These are phyloP conservation scores for Arthrinium phaeospermum DNA, from an alignment of 2,329 filamentous ascomycete species.

Conservation along the genomic window DNA sequence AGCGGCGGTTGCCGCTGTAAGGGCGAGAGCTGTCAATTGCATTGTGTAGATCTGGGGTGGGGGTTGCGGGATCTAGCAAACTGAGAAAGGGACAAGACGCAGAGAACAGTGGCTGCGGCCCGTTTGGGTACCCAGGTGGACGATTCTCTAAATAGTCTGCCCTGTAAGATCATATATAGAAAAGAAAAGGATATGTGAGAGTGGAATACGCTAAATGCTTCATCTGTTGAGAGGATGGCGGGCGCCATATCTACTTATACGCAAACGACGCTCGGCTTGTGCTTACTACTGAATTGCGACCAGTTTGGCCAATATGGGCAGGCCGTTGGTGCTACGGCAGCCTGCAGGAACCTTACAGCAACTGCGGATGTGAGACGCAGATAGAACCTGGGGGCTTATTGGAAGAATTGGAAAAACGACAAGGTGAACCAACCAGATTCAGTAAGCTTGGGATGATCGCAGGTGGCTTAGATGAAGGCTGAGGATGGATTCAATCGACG, in stretches of 20 bases:
- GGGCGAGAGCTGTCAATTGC: neutral
- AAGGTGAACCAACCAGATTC: neutral
- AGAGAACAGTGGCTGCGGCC: neutral
- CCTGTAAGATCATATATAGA: neutral
- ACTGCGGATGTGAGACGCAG: neutral
- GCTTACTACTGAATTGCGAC: neutral
- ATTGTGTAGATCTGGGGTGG: neutral
- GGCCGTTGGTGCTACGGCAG: neutral
- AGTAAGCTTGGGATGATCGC: neutral
- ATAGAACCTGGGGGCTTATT: neutral
- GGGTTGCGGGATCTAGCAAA: neutral
- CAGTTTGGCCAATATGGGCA: neutral
- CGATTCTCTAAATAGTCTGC: neutral
- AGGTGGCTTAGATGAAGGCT: conserved; percentile 1
- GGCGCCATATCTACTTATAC: neutral
- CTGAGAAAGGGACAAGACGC: neutral
- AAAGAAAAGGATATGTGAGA: neutral
- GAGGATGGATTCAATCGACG: neutral
- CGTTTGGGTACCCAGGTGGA: neutral
- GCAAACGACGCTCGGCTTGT: neutral
- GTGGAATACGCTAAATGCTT: neutral
- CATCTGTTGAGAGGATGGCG: neutral
- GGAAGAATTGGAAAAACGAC: neutral
- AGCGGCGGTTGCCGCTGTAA: neutral
- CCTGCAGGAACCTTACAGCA: neutral